phyloP scores from a whole-genome alignment of 768 basidiomycete genomes.

The Dictyophora rubrovolvata region DNA sequence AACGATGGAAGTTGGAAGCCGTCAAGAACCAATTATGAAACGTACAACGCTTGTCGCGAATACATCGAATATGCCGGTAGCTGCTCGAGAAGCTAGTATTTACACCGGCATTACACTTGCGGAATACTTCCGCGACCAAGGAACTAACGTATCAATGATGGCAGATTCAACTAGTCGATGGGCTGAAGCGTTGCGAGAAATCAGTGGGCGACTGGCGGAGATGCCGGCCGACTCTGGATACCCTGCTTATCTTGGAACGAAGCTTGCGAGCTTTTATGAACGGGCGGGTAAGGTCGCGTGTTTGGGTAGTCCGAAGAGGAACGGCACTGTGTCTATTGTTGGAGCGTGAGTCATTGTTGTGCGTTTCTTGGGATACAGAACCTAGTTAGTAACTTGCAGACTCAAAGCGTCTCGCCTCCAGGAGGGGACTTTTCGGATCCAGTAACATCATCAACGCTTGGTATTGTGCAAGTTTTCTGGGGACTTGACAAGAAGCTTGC shows the following conservation, averaged over 20 bases:
- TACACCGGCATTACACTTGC: conserved; percentile 99
- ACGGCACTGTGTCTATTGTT: conserved; percentile 96
- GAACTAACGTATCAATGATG: conserved; percentile 98
- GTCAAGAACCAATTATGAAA: conserved; percentile 99
- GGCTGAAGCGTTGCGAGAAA: conserved; percentile 98
- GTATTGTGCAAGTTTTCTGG: conserved; percentile 99
- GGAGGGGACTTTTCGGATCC: conserved; percentile 99
- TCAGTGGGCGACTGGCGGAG: conserved; percentile 96
- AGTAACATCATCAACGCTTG: conserved; percentile 92
- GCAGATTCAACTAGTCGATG: conserved; percentile 98
- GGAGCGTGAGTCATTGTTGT: conserved; percentile 68
- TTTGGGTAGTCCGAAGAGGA: conserved; percentile 76
- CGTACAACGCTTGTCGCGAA: conserved; percentile 98
- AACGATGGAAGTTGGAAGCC: conserved; percentile 83
- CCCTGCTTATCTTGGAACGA: conserved; percentile 92
- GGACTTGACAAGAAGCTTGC: conserved; percentile 99
- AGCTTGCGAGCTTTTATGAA: conserved; percentile 96
- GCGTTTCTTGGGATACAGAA: neutral
- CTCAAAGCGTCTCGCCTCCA: conserved; percentile 82
- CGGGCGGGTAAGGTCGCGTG: conserved; percentile 94
- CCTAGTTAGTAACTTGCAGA: conserved; percentile 8
- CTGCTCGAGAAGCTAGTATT: conserved; percentile 97
- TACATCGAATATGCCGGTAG: conserved; percentile 99
- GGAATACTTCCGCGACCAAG: conserved; percentile 99
- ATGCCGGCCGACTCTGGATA: conserved; percentile 99